These are phyloP conservation scores for Trichosanthes cucumerina DNA, from an alignment of 306 rosid genomes.

Conservation along the genomic window DNA sequence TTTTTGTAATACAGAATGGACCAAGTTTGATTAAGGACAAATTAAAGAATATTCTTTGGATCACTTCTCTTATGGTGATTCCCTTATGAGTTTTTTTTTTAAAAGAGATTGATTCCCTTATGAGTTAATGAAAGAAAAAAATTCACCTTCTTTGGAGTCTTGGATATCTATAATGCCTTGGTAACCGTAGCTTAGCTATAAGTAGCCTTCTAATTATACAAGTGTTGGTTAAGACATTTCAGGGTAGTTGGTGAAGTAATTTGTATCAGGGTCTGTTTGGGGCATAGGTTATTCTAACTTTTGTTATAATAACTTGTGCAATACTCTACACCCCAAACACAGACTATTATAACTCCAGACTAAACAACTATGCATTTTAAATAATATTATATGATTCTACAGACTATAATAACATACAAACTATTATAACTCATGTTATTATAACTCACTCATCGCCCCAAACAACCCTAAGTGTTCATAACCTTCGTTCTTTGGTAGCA, in stretches of 20 bases:
- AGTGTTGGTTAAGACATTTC: not conserved
- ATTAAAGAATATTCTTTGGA: not conserved
- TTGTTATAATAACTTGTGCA: too few species aligned
- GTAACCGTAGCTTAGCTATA: not conserved
- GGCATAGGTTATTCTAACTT: too few species aligned
- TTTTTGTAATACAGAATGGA: not conserved
- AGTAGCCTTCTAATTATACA: not conserved
- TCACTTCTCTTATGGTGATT: not conserved
- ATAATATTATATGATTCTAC: too few species aligned
- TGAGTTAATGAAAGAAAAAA: not conserved
- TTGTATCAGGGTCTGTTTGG: too few species aligned
- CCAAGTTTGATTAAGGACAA: not conserved
- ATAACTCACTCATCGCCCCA: too few species aligned
- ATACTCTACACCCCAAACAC: too few species aligned
- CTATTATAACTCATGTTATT: too few species aligned
- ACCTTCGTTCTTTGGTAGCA: not conserved
- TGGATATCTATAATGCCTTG: not conserved
- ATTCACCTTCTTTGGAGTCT: not conserved
- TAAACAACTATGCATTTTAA: too few species aligned
- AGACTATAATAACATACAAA: too few species aligned
- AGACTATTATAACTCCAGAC: too few species aligned
- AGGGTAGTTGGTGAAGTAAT: not conserved
- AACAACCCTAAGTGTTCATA: not conserved
- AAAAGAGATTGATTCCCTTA: not conserved
- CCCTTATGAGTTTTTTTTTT: not conserved